Evolutionary conservation across 2,329 filamentous ascomycete genomes (phyloP), one percentile per base, ranked within the genome.

Genomic region (Fusarium marasasianum): DNA sequence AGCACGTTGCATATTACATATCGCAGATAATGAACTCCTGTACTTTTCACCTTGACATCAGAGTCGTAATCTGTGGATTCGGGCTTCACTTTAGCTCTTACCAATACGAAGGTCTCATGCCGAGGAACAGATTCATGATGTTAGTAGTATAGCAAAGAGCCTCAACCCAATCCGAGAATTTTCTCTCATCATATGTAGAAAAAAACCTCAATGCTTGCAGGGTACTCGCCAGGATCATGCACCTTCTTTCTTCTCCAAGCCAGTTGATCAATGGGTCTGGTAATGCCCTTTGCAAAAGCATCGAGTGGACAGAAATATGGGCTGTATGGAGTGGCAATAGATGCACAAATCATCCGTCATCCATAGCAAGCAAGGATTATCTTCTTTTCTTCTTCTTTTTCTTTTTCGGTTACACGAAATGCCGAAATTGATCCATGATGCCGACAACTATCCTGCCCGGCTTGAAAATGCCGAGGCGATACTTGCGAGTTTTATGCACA

Each of bases 211-310:
- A 33, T 17, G 50, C 43, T 71, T 35, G 22, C 45, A 57, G 65
- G 65, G 56, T 45, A 62, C 41, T 56, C 48, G 9, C 70, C 47
- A 59, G 71, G 63, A 56, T 74, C 33, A 24, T 70, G 47, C n/a
- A 55, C 22, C 55, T 45, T 44, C 55, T 45, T 44, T 38, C 48
- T 59, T 64, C 37, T 38, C 33, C 44, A 59, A 38, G 17, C 33
- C 56, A 58, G 70, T 59, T 73, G 43, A 73, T 73, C 70, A 66
- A 44, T 72, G 56, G 66, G 47, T 61, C 56, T 35, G 26, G 50
- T 55, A 45, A 68, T 53, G 54, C 53, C 44, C 31, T 43, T 61
- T 51, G 33, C 29, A 53, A 41, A 37, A 33, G 29, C 43, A 50
- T 12, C 24, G 33, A 61, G 63, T 58, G 64, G 59, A 24, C 35